Evolutionary conservation across 1,139 yeast species (phyloP).

Genomic region (Geotrichum bryndzae): DNA sequence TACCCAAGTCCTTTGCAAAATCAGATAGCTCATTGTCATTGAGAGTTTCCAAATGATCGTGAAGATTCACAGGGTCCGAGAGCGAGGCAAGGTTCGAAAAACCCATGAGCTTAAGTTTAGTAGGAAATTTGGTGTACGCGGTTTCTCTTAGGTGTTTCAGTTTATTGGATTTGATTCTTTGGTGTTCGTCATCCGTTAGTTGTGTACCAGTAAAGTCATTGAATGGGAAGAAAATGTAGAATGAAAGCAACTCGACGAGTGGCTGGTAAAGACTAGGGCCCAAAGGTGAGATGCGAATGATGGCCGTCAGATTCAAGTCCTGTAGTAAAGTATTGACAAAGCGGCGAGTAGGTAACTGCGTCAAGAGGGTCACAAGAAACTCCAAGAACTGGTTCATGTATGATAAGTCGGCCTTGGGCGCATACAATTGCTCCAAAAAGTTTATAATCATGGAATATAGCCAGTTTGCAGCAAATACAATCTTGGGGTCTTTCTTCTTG

Average conservation of each 20-base stretch:
- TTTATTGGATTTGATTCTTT: constrained; percentile 17
- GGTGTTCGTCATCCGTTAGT: constrained; percentile 23
- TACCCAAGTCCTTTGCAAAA: constrained; percentile 20
- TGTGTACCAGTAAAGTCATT: constrained; percentile 40
- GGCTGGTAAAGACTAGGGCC: constrained; percentile 10
- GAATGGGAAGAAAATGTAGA: constrained; percentile 38
- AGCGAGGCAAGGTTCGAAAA: constrained; percentile 32
- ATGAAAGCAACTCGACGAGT: constrained; percentile 26
- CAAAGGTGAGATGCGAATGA: constrained; percentile 11
- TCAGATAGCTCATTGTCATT: constrained; percentile 23
- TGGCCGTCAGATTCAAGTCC: constrained; percentile 27
- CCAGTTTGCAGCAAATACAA: constrained; percentile 27
- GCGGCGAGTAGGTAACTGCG: constrained; percentile 43
- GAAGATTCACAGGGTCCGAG: constrained; percentile 23
- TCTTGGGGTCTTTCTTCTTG: constrained; percentile 14
- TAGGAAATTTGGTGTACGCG: constrained; percentile 26
- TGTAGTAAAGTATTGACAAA: constrained; percentile 36
- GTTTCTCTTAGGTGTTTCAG: constrained; percentile 25
- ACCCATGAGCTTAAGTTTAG: constrained; percentile 29
- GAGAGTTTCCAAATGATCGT: constrained; percentile 28
- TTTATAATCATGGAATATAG: constrained; percentile 22
- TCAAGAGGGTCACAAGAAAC: constrained; percentile 34
- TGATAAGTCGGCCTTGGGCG: neutral
- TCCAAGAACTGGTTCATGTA: constrained; percentile 22
- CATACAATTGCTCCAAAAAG: constrained; percentile 14